These are phyloP conservation scores for Phaffia tasmanica DNA, from an alignment of 768 basidiomycete species.

Conservation along the genomic window DNA sequence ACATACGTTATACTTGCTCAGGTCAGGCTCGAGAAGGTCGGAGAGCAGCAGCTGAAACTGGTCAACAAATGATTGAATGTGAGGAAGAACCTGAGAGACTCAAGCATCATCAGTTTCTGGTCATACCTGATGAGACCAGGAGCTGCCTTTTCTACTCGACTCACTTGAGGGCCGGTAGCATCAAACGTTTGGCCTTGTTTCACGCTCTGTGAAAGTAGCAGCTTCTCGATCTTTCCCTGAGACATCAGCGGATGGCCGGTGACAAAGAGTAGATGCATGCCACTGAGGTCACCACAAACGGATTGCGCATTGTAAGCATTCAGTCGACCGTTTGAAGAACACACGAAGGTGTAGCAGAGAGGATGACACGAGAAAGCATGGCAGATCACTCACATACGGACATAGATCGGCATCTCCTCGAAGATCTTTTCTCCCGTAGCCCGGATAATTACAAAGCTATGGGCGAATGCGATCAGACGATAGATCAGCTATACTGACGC, in stretches of 20 bases:
- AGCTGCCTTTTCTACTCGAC: not conserved
- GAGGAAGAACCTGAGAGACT: conserved; percentile 32
- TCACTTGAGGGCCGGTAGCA: conserved; percentile 31
- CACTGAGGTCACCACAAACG: not conserved
- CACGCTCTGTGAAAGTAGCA: conserved; percentile 1
- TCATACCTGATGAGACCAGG: not conserved
- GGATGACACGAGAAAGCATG: not conserved
- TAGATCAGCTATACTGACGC: not conserved
- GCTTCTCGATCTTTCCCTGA: conserved; percentile 1
- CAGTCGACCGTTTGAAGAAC: not conserved
- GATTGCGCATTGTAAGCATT: not conserved
- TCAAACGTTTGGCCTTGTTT: conserved; percentile 23
- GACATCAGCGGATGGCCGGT: conserved; percentile 27
- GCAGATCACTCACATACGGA: not conserved
- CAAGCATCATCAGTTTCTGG: conserved; percentile 23
- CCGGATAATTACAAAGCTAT: conserved; percentile 39
- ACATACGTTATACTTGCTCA: conserved; percentile 45
- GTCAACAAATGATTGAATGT: conserved; percentile 38
- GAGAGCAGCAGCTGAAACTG: conserved; percentile 44
- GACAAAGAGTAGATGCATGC: conserved; percentile 64
- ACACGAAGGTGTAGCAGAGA: not conserved
- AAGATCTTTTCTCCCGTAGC: conserved; percentile 47
- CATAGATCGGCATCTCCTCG: conserved; percentile 64
- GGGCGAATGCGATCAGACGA: conserved; percentile 17
- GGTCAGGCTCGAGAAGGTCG: conserved; percentile 56